Base-by-base conservation (phyloP, 352 stramenopile species). In the Aphanomyces invadans region DNA sequence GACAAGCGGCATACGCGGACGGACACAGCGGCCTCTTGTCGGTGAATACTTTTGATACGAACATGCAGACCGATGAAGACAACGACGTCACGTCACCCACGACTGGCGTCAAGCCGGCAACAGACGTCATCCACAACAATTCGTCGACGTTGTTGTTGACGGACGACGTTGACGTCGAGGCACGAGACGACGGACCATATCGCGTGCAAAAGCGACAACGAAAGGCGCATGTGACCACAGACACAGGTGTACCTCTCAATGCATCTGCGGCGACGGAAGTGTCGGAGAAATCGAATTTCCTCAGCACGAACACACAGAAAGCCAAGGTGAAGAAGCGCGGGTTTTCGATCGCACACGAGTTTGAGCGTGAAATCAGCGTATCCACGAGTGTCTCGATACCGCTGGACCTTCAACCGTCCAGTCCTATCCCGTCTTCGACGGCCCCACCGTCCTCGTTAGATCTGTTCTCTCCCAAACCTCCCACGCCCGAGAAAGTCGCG, bases 321-420 rank as follows among this genome's bases (percentile, higher is more conserved):
- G 21, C 12, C 25, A 57, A 57, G 29, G 15, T 19, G 29, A 57
- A 57, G 45, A 57, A 67, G 25, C 60, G 60, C 19, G 49, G 49
- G 31, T 67, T 49, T 15, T 67, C 60, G n/a, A 67, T 67, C 39
- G 60, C 60, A 2, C 52, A 56, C 48, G 60, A 67, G 29, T 67
- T 67, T n/a, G 60, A 67, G 39, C 38, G 60, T 1, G 60, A 67
- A 38, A 67, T 67, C 25, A 67, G 42, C 44, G 60, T 49, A n/a
- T n/a, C n/a, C n/a, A n/a, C n/a, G n/a, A n/a, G n/a, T n/a, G n/a
- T n/a, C n/a, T n/a, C n/a, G n/a, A n/a, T n/a, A n/a, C n/a, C n/a
- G n/a, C n/a, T n/a, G n/a, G n/a, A n/a, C n/a, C n/a, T n/a, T n/a
- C n/a, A n/a, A n/a, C n/a, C n/a, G n/a, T n/a, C n/a, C n/a, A n/a